Base-by-base conservation (phyloP, 768 basidiomycete species). In the Tulasnella sp. region DNA sequence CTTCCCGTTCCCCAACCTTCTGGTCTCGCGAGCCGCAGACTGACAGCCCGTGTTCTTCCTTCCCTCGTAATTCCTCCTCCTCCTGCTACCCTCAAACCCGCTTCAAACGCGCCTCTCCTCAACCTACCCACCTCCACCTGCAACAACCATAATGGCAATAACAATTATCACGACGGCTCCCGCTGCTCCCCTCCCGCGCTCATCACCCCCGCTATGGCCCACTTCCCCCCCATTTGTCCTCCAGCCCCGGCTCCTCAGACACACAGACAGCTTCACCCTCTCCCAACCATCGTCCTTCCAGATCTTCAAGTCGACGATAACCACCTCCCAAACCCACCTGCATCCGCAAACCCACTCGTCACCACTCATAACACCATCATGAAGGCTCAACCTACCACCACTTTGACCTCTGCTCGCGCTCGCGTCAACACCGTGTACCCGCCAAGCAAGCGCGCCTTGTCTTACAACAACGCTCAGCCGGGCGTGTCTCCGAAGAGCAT, bases 271-370 rank as follows among this genome's bases (percentile, higher is more conserved):
- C n/a, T 38, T 46, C 71, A 46, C 52, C 82, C 75, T n/a, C 74
- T 52, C 31, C 75, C 76, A 1, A 62, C 76, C 56, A 79, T 79
- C 56, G 71, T 79, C 56, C 78, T 79, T 73, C 42, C 62, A 40
- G 76, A 77, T 71, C 76, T 74, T 74, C 36, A 88, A 88, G 86
- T 95, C 95, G 94, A 95, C 95, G 88, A 93, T 94, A 87, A 87
- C 89, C 81, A 89, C 16, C 44, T 92, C 62, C 62, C 16, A 31
- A 9, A 68, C 62, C 62, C 62, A 68, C 42, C 86, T 85, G 71
- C 85, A 90, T 83, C 88, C 89, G 39, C 40, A n/a, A 21, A 52
- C 88, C 89, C 83, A 88, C n/a, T 91, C 81, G 89, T 92, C 84
- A 88, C 12, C 84, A 88, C 39, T 40, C 39, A 88, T 81, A 86